These are phyloP conservation scores for Piromyces finnis DNA, from an alignment of 192 early-diverging fungal genomes.

Conservation along the genomic window DNA sequence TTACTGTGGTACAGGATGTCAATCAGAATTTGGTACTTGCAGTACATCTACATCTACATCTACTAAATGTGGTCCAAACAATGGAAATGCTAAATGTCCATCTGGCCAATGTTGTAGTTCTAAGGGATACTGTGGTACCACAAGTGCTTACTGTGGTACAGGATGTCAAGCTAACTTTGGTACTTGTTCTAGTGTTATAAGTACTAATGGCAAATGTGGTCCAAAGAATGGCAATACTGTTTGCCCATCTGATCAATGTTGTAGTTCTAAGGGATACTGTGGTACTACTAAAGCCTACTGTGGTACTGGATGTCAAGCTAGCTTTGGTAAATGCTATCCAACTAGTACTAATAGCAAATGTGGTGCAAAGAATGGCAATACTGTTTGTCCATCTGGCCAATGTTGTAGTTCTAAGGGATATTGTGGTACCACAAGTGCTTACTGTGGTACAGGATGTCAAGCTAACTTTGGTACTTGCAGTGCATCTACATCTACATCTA, in stretches of 20 bases:
- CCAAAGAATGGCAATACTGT: not conserved
- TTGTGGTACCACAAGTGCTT: not conserved
- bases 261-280: not conserved
- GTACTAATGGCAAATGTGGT: not conserved
- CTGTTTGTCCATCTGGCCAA: not conserved
- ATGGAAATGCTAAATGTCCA: not conserved
- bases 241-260: not conserved
- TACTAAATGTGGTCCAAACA: not conserved
- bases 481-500: not conserved
- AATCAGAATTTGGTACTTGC: too few species aligned
- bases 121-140: not conserved
- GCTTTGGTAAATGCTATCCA: not conserved
- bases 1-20: too few species aligned
- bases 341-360: too few species aligned
- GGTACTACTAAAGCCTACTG: not conserved
- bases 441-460: not conserved
- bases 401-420: not conserved
- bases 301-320: not conserved
- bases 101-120: not conserved
- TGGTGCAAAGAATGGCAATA: not conserved
- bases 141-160: not conserved
- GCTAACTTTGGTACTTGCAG: not conserved
- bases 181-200: not conserved
- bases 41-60: too few species aligned
- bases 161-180: too few species aligned